Conservation (phyloP, 441 rosid species). For the Raphanus hybrid region DNA sequence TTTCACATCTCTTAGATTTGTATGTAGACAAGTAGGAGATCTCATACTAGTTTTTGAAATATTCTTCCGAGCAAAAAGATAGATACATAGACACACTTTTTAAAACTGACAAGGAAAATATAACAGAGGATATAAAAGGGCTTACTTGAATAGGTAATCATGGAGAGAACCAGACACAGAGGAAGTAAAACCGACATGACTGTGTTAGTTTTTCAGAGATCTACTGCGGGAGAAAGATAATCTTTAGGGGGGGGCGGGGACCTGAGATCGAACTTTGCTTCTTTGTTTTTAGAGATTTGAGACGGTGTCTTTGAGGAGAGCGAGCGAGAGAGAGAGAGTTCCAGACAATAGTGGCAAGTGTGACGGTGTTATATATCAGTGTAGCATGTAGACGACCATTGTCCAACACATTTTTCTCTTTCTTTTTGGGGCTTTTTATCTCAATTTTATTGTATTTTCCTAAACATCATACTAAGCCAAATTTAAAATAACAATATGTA, state of each 20-base stretch:
- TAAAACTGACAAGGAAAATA: background rate
- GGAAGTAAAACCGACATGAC: slow-evolving; percentile 39
- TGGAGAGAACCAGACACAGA: slow-evolving; percentile 37
- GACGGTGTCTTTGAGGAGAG: slow-evolving; percentile 26
- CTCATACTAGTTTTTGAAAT: background rate
- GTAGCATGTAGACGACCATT: slow-evolving; percentile 8
- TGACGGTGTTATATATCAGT: slow-evolving; percentile 11
- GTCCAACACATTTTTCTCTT: slow-evolving; percentile 9
- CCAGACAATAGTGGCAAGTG: slow-evolving; percentile 34
- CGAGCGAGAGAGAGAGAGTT: slow-evolving; percentile 31
- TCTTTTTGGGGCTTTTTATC: background rate
- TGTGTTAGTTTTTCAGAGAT: background rate
- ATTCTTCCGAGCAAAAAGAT: background rate
- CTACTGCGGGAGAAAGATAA: slow-evolving; percentile 1
- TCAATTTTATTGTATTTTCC: too few species aligned
- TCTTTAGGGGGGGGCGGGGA: background rate
- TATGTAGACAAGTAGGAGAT: background rate
- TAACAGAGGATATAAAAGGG: background rate
- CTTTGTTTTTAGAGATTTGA: slow-evolving; percentile 1
- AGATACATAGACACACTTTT: background rate
- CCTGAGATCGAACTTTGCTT: slow-evolving; percentile 6
- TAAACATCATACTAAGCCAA: too few species aligned
- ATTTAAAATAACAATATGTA: too few species aligned
- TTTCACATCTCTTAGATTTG: background rate
- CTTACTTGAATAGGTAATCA: slow-evolving; percentile 41